Evolutionary conservation across 1,139 yeast genomes (phyloP).

Genomic region (Scheffersomyces titani): DNA sequence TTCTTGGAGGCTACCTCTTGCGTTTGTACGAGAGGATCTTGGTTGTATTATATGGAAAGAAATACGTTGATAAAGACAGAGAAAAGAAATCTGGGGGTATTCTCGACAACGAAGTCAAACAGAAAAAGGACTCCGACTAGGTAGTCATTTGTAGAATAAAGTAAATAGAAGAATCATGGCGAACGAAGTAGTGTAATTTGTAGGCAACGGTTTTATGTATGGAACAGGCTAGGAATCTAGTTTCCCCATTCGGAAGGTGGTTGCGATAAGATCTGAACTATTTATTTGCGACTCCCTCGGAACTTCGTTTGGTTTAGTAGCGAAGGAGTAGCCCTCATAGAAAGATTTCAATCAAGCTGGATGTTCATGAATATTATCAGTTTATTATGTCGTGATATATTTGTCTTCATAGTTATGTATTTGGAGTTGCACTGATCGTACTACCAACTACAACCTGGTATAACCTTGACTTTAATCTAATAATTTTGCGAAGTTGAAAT

Average conservation of each 20-base stretch:
- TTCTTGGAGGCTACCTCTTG: conserved; percentile 52
- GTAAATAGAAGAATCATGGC: not conserved
- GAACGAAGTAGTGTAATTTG: not conserved
- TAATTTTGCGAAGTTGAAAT: too few relatives aligned
- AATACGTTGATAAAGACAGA: conserved; percentile 53
- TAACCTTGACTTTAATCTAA: not conserved
- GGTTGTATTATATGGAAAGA: conserved; percentile 48
- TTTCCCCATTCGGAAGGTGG: not conserved
- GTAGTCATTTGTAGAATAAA: not conserved
- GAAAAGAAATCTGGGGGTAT: conserved; percentile 50
- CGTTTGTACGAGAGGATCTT: conserved; percentile 50
- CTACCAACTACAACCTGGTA: not conserved
- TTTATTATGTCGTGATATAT: too few relatives aligned
- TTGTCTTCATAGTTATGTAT: too few relatives aligned
- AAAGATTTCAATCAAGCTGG: too few relatives aligned
- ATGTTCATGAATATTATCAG: too few relatives aligned
- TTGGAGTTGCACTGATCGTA: too few relatives aligned
- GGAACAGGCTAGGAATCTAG: not conserved
- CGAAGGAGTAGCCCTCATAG: too few relatives aligned
- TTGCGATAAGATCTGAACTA: not conserved
- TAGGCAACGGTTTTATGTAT: not conserved
- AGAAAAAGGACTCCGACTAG: not conserved
- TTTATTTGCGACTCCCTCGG: not conserved
- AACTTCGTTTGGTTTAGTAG: not conserved
- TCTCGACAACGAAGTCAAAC: conserved; percentile 14